Conservation (phyloP, 2,329 filamentous ascomycete genomes). For the Sclerotinia subarctica region DNA sequence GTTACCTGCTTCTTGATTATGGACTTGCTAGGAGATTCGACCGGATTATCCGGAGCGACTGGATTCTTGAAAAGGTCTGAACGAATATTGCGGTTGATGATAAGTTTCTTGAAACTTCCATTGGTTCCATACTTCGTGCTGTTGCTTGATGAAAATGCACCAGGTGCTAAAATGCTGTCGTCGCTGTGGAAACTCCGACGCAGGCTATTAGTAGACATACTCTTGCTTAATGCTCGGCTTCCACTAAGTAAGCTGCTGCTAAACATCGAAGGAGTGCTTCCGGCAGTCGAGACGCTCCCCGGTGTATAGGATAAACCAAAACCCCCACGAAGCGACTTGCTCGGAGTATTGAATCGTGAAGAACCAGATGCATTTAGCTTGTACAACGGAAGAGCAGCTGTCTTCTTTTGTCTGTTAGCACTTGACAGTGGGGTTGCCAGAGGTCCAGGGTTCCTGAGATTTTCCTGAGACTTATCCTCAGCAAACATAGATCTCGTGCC, state of each 20-base stretch:
- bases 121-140: conserved; percentile 63
- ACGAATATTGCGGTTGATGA: conserved; percentile 84
- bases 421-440: conserved; percentile 84
- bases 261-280: conserved; percentile 63
- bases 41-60: conserved; percentile 38
- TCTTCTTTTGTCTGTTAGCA: conserved; percentile 69
- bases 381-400: conserved; percentile 78
- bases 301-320: conserved; percentile 94
- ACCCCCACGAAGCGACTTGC: conserved; percentile 66
- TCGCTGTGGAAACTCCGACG: conserved; percentile 78
- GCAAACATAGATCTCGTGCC: conserved; percentile 84
- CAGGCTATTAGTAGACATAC: conserved; percentile 82
- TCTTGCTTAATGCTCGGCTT: conserved; percentile 73
- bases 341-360: conserved; percentile 76
- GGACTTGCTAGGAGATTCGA: conserved; percentile 47
- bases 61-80: conserved; percentile 66
- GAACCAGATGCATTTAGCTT: conserved; percentile 73
- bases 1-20: conserved; percentile 80
- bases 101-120: conserved; percentile 80
- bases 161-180: conserved; percentile 81
- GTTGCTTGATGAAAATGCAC: conserved; percentile 72
- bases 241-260: conserved; percentile 64
- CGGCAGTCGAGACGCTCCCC: conserved; percentile 64
- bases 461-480: conserved; percentile 54
- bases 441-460: conserved; percentile 71